These are phyloP conservation scores for Oryza longistaminata DNA, from an alignment of 176 grass and related monocot genomes.

Conservation along the genomic window DNA sequence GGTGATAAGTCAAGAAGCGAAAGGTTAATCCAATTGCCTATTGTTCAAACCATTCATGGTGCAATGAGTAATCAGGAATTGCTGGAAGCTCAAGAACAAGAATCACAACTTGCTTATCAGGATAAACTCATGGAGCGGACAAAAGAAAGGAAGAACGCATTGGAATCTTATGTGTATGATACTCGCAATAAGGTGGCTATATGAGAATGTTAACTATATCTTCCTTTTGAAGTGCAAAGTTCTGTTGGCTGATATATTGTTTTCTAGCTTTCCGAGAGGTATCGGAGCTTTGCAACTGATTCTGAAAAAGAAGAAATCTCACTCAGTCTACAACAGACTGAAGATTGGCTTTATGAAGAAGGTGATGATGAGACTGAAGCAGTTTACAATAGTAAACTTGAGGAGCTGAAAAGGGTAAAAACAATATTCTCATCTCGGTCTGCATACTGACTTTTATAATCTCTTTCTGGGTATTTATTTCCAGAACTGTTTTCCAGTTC, in stretches of 20 bases:
- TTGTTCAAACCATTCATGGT: conserved; percentile 64
- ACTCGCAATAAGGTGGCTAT: conserved; percentile 82
- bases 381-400: conserved; percentile 82
- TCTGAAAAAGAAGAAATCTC: conserved; percentile 86
- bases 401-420: conserved; percentile 88
- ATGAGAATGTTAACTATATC: conserved; percentile 9
- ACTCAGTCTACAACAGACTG: conserved; percentile 76
- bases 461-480: conserved; percentile 20
- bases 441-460: background rate
- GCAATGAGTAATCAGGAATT: conserved; percentile 67
- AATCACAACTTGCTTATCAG: conserved; percentile 68
- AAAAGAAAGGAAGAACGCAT: conserved; percentile 92
- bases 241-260: conserved; percentile 30
- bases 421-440: conserved; percentile 21
- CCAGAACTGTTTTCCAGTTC: conserved; percentile 11
- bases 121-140: conserved; percentile 84
- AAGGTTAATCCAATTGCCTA: conserved; percentile 47
- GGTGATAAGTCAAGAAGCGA: conserved; percentile 49
- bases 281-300: conserved; percentile 88
- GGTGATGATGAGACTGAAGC: conserved; percentile 96
- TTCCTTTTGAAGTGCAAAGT: conserved; percentile 7
- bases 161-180: conserved; percentile 95
- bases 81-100: conserved; percentile 73
- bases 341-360: conserved; percentile 99
- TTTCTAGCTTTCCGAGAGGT: conserved; percentile 88